Conservation (phyloP, 108 stramenopile species). For the Pseudonitzschia pungens region DNA sequence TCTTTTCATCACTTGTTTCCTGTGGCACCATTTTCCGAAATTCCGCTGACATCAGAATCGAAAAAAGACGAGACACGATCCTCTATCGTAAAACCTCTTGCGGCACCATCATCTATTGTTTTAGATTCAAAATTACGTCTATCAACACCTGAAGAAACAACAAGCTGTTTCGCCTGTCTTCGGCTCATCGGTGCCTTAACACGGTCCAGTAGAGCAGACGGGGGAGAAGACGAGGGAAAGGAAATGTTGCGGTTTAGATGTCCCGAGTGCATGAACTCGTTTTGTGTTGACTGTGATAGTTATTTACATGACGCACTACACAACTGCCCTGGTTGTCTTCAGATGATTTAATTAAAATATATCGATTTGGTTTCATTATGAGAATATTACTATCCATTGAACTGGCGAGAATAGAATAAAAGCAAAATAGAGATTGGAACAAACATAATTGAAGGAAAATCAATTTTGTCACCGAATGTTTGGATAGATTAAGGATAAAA, state of each 20-base stretch:
- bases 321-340: slow-evolving; percentile 90
- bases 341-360: neutral
- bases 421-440: no score
- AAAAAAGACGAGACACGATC: neutral
- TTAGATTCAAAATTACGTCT: slow-evolving; percentile 28
- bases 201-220: slow-evolving; percentile 12
- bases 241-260: slow-evolving; percentile 74
- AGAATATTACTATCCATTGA: neutral
- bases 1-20: slow-evolving; percentile 95
- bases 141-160: slow-evolving; percentile 15
- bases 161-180: slow-evolving; percentile 72
- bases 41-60: slow-evolving; percentile 17
- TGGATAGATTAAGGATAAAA: neutral
- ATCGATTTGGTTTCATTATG: neutral
- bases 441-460: neutral
- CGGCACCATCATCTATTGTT: slow-evolving; percentile 4
- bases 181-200: slow-evolving; percentile 18
- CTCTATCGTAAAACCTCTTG: slow-evolving; percentile 1
- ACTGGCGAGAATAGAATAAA: neutral
- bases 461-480: neutral
- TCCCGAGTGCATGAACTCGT: slow-evolving; percentile 77
- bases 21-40: slow-evolving; percentile 77
- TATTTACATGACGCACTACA: slow-evolving; percentile 90
- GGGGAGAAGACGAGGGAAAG: slow-evolving; percentile 37
- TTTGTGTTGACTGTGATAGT: slow-evolving; percentile 89